These are phyloP conservation scores for Fusarium sp. DNA, from an alignment of 2,329 filamentous ascomycete species.

Conservation along the genomic window DNA sequence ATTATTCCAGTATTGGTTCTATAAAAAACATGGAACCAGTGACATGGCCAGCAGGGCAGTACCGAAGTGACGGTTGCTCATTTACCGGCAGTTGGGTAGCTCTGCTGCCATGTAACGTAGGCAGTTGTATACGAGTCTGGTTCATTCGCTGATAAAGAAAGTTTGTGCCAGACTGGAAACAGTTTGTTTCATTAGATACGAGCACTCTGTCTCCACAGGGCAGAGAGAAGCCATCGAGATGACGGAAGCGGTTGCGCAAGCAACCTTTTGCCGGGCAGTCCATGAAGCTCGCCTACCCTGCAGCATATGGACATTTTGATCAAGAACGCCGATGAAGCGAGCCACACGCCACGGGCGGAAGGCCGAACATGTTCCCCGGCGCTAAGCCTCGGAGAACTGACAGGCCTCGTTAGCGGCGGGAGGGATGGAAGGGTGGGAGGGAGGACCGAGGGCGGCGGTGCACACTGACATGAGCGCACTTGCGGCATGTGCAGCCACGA, in stretches of 20 bases:
- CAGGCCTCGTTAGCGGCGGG: constrained; percentile 36
- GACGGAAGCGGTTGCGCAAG: constrained; percentile 1
- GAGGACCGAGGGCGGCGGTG: constrained; percentile 16
- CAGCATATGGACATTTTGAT: constrained; percentile 1
- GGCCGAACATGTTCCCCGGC: constrained; percentile 29
- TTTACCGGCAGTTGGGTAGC: constrained; percentile 36
- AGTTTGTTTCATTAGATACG: not conserved
- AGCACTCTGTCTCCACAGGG: not conserved
- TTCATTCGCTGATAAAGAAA: not conserved
- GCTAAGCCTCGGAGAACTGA: constrained; percentile 29
- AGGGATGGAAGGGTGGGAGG: constrained; percentile 22
- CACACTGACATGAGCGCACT: constrained; percentile 14
- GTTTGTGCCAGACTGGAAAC: not conserved
- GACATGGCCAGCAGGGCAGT: not conserved
- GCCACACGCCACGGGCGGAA: constrained; percentile 17
- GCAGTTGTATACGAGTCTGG: constrained; percentile 7
- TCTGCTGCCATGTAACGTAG: constrained; percentile 32
- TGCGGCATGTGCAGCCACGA: constrained; percentile 14
- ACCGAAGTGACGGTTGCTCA: constrained; percentile 23
- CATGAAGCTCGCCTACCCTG: constrained; percentile 6
- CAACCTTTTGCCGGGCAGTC: not conserved
- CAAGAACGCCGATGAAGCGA: constrained; percentile 8
- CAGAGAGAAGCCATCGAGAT: not conserved
- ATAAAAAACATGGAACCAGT: not conserved
- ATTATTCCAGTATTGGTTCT: not conserved